Base-by-base conservation (phyloP, 2,329 filamentous ascomycete species). In the Didymella segeticola region DNA sequence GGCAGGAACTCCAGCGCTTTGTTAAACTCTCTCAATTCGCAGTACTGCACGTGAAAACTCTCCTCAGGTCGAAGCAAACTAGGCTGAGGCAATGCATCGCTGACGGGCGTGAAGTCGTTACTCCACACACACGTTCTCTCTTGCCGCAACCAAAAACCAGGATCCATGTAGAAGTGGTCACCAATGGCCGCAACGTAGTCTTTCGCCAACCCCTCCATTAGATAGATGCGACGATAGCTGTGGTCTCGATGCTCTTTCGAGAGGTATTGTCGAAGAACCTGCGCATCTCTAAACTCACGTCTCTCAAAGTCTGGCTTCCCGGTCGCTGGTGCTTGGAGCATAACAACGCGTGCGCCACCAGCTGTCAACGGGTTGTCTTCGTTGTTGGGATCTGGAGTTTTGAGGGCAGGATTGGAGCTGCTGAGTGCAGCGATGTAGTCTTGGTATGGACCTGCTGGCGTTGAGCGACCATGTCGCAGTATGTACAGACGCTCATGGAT, bases 81-180 rank as follows among this genome's bases (percentile, higher is more conserved):
- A 1, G 70, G 70, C 10, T 69, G 69, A 3, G 69, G 67, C 15
- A 73, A 45, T 6, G 69, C 67, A 48, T 73, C 70, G 34, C 69
- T 71, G 5, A 66, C 64, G 4, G 70, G 70, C 2, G 69, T 72
- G 41, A 73, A 73, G 0, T 72, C 64, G 22, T 69, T 72, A 20
- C 66, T 70, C 70, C 70, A 73, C 1, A 72, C 65, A 38, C 69
- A 72, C 7, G 69, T 72, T 25, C 70, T 60, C 45, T 73, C 70
- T 47, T 73, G 70, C 2, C 69, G 58, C 33, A 65, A 52, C 38
- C 71, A 73, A 43, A 73, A 72, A 0, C 61, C 61, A 2, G 70
- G 70, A 9, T 73, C 62, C 69, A 73, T 73, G 49, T 63, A 71
- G 39, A 73, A 72, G 37, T 69, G 66, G 1, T 60, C 65, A 10